These are phyloP conservation scores for Brettanomyces bruxellensis DNA, from an alignment of 805 yeast species.

Conservation along the genomic window DNA sequence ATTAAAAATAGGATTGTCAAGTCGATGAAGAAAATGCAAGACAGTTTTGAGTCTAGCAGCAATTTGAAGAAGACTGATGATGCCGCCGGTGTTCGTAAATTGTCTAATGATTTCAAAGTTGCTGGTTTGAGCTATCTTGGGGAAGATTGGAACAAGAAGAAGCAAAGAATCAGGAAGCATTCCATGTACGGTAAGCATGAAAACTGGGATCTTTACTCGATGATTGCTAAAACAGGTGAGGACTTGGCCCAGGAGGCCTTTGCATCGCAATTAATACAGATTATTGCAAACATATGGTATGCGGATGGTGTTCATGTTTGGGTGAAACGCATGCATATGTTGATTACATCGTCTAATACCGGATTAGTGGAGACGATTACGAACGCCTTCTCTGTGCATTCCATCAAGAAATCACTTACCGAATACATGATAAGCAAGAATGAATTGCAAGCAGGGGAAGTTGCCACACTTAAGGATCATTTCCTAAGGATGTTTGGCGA, in stretches of 20 bases:
- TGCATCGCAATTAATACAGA: slow-evolving; percentile 88
- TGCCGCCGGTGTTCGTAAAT: slow-evolving; percentile 81
- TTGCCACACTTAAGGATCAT: slow-evolving; percentile 72
- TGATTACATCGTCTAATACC: slow-evolving; percentile 82
- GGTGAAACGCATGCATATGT: slow-evolving; percentile 89
- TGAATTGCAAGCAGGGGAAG: slow-evolving; percentile 58
- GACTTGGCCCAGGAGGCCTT: slow-evolving; percentile 96
- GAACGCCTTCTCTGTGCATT: slow-evolving; percentile 87
- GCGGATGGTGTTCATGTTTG: slow-evolving; percentile 62
- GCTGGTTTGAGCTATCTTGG: slow-evolving; percentile 72
- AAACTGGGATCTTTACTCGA: slow-evolving; percentile 93
- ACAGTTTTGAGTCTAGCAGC: slow-evolving; percentile 42
- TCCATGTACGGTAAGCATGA: slow-evolving; percentile 79
- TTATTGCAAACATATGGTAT: slow-evolving; percentile 82
- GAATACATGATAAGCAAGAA: slow-evolving; percentile 60
- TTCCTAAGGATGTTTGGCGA: slow-evolving; percentile 70
- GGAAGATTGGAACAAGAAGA: slow-evolving; percentile 87
- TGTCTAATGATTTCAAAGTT: slow-evolving; percentile 85
- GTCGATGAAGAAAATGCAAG: slow-evolving; percentile 70
- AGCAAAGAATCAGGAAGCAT: slow-evolving; percentile 65
- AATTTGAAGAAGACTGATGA: slow-evolving; percentile 47
- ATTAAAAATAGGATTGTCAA: slow-evolving; percentile 63
- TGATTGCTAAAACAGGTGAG: slow-evolving; percentile 92
- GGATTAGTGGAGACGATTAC: slow-evolving; percentile 96
- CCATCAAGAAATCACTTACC: slow-evolving; percentile 87